Base-by-base conservation (phyloP, 768 basidiomycete genomes). In the Pleurotus tuoliensis region DNA sequence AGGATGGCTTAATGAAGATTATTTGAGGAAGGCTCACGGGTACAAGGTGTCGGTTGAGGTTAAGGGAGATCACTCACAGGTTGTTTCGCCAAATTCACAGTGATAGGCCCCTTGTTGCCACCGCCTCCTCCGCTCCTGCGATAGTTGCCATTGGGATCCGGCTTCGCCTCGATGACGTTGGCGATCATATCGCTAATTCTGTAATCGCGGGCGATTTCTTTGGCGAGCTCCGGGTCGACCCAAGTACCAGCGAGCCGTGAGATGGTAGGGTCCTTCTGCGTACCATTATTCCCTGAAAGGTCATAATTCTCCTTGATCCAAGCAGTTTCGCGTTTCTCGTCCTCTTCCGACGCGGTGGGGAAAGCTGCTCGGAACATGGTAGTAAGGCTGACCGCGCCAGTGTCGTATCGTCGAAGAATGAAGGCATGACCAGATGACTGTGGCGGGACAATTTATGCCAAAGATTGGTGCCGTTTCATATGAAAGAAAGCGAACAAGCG, bases 321-420 rank as follows among this genome's bases (percentile, higher is more conserved):
- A 41, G 82, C 79, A 41, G 89, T 77, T 69, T 97, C 94, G 11
- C 72, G 73, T 68, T 82, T 87, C 70, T 98, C 94, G 15, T 88
- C 84, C 47, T 79, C 74, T 1, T 94, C 91, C 43, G 76, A 74
- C 3, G 93, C 90, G 39, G 78, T 82, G 8, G 94, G 94, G 70
- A 93, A 98, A 0, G 93, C 93, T 6, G 94, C 94, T 57, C 94
- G 90, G 75, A 91, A 96, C 94, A 98, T 96, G 56, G 94, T 96
- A 8, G 94, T 96, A 8, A 94, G 82, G 61, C 88, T 90, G 71
- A 98, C 82, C 16, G 93, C 93, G 58, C 90, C 87, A 3, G 94
- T 96, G 72, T 98, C 95, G 63, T 90, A 94, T 55, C 95, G 86
- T 45, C 94, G 85, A 37, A 98, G 86, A 66, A 98, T 92, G 69